These are phyloP conservation scores for Petrea volubilis DNA, from an alignment of 257 asterid species.

Conservation along the genomic window DNA sequence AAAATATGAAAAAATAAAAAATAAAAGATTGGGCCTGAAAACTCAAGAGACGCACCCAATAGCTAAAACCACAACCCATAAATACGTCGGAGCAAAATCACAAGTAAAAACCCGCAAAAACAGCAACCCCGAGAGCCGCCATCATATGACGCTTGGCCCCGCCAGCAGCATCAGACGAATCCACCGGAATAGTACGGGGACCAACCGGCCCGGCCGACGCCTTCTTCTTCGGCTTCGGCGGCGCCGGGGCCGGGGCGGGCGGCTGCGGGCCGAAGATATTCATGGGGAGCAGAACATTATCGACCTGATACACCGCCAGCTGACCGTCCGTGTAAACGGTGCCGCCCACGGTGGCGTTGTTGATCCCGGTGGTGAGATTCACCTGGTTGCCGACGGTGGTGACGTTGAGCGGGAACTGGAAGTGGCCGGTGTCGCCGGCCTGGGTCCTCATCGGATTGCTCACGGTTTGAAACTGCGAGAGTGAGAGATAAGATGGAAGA, in stretches of 20 bases:
- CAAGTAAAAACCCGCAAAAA: conserved; percentile 32
- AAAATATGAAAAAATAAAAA: too few species aligned
- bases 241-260: conserved; percentile 44
- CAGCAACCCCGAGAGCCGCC: too few species aligned
- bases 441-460: conserved; percentile 86
- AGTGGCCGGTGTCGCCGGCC: conserved; percentile 64
- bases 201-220: conserved; percentile 42
- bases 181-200: conserved; percentile 48
- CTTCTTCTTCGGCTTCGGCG: conserved; percentile 38
- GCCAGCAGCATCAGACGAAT: conserved; percentile 51
- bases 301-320: conserved; percentile 82
- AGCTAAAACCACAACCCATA: too few species aligned
- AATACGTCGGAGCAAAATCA: conserved; percentile 15
- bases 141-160: too few species aligned
- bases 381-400: conserved; percentile 80
- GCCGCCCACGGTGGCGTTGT: conserved; percentile 62
- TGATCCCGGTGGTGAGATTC: conserved; percentile 75
- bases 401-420: conserved; percentile 69
- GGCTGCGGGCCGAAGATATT: conserved; percentile 74
- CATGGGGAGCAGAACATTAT: conserved; percentile 77
- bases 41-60: too few species aligned
- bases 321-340: conserved; percentile 65
- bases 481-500: conserved; percentile 53
- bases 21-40: too few species aligned
- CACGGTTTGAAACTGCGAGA: conserved; percentile 77